phyloP scores from a whole-genome alignment of 176 grass and related monocot species.

The Carex kokanica region DNA sequence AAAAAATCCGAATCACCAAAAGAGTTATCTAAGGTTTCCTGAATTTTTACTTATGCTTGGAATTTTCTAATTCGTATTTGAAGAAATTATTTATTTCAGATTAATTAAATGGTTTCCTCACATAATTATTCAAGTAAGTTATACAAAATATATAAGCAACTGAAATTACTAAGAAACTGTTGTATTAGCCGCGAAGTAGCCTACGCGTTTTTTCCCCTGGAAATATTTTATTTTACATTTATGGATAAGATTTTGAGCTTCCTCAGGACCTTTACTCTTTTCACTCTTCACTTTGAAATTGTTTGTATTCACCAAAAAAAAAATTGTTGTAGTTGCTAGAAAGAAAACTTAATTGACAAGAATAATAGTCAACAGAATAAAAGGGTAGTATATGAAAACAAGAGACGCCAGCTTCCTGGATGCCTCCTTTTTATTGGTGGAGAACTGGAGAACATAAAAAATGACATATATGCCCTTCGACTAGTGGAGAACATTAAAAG shows the following conservation, averaged over 20 bases:
- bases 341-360: background rate
- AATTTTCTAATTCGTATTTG: no score
- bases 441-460: background rate
- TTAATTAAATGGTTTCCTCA: background rate
- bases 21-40: background rate
- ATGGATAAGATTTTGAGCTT: background rate
- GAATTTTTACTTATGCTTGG: background rate
- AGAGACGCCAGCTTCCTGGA: background rate
- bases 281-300: background rate
- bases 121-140: background rate
- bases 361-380: background rate
- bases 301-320: background rate
- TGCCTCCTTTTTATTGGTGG: background rate
- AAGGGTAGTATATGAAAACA: background rate
- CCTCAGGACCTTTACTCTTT: background rate
- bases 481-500: background rate
- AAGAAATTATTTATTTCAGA: no score
- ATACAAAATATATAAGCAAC: background rate
- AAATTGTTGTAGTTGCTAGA: background rate
- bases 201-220: background rate
- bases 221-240: background rate
- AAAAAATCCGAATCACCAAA: no score
- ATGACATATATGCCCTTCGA: background rate
- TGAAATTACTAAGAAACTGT: background rate
- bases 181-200: background rate